phyloP scores from a whole-genome alignment of 768 basidiomycete species.

The Tricholoma furcatifolium region DNA sequence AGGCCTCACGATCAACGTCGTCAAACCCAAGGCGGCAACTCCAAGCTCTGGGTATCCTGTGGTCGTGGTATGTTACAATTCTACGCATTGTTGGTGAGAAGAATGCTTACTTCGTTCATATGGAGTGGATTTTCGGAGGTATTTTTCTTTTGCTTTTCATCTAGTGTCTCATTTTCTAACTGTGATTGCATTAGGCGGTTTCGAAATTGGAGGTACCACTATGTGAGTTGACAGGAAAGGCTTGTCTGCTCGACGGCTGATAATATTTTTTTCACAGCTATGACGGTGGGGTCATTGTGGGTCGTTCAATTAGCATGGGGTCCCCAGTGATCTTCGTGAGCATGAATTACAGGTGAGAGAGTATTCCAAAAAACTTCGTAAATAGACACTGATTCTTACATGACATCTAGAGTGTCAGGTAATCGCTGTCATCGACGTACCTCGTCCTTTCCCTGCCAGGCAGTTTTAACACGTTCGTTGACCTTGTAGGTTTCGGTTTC shows the following conservation, averaged over 20 bases:
- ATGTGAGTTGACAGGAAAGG: background rate
- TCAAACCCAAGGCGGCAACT: conserved; percentile 41
- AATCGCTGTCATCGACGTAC: background rate
- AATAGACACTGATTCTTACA: background rate
- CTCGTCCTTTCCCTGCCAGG: background rate
- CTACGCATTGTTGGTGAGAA: background rate
- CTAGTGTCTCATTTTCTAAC: background rate
- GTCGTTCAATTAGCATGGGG: conserved; percentile 40
- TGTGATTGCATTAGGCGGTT: conserved; percentile 1
- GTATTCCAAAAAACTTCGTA: background rate
- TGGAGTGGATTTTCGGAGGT: conserved; percentile 54
- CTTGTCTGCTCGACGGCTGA: background rate
- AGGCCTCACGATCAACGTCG: conserved; percentile 55
- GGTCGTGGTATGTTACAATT: conserved; percentile 40
- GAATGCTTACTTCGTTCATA: background rate
- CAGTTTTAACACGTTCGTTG: background rate
- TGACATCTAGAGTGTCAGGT: background rate
- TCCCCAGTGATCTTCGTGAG: conserved; percentile 51
- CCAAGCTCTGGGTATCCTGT: conserved; percentile 49
- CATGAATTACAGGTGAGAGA: conserved; percentile 45
- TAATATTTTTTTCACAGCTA: conserved; percentile 25
- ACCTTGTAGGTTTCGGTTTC: conserved; percentile 52
- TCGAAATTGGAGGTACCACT: conserved; percentile 5
- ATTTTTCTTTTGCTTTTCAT: background rate
- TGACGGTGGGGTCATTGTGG: conserved; percentile 43